These are phyloP conservation scores for Diospyros lotus DNA, from an alignment of 148 eudicot species.

Conservation along the genomic window DNA sequence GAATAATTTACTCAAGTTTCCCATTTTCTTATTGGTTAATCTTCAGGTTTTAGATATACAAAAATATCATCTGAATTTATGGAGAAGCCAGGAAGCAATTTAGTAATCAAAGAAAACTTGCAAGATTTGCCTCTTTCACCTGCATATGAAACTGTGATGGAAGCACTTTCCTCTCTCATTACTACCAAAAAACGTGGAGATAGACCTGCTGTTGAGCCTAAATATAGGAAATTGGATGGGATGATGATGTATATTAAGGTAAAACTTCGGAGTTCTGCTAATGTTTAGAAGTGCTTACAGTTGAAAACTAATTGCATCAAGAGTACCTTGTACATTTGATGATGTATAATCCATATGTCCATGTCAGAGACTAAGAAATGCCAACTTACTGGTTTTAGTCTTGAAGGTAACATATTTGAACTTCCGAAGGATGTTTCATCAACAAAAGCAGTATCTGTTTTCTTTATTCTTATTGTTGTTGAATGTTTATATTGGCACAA, in stretches of 20 bases:
- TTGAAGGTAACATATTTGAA: neutral
- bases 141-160: constrained; percentile 72
- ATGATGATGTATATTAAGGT: constrained; percentile 81
- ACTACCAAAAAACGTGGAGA: constrained; percentile 60
- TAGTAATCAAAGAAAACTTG: constrained; percentile 19
- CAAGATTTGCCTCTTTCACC: constrained; percentile 32
- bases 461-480: neutral
- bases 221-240: constrained; percentile 60
- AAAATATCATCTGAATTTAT: constrained; percentile 33
- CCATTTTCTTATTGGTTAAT: constrained; percentile 16
- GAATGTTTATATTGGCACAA: neutral
- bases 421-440: neutral
- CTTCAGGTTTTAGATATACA: constrained; percentile 35
- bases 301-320: neutral
- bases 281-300: neutral
- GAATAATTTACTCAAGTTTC: constrained; percentile 1
- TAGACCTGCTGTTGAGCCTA: constrained; percentile 28
- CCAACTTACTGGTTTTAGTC: neutral
- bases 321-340: neutral
- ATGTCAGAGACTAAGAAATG: neutral
- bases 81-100: constrained; percentile 26
- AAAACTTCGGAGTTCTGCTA: neutral
- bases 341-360: neutral
- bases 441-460: neutral
- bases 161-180: constrained; percentile 82